phyloP scores from a whole-genome alignment of 768 basidiomycete species.

The Xerocomellus intermedius region DNA sequence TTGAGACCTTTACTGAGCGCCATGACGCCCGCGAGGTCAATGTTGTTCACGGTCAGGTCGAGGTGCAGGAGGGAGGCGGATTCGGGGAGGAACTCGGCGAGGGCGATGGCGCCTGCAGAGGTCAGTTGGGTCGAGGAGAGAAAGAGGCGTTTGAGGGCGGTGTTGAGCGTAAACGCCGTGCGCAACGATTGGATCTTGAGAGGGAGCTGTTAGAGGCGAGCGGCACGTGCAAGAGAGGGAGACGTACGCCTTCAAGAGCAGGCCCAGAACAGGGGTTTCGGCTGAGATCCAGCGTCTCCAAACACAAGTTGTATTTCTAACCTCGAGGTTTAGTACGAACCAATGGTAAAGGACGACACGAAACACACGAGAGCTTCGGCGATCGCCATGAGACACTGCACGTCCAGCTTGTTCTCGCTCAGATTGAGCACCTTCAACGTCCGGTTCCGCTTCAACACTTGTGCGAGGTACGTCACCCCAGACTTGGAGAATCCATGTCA shows the following conservation, averaged over 20 bases:
- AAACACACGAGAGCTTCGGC: conserved; percentile 83
- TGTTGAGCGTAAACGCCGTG: conserved; percentile 90
- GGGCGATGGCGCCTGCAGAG: conserved; percentile 85
- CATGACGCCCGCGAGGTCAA: conserved; percentile 91
- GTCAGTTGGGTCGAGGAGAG: conserved; percentile 79
- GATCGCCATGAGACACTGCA: conserved; percentile 70
- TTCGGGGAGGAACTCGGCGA: conserved; percentile 96
- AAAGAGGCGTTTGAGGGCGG: conserved; percentile 88
- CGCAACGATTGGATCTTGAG: conserved; percentile 79
- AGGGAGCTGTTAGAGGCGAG: not conserved
- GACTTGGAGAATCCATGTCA: conserved; percentile 33
- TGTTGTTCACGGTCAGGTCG: conserved; percentile 78
- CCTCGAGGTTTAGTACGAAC: not conserved
- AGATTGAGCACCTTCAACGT: conserved; percentile 93
- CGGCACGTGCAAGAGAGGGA: not conserved
- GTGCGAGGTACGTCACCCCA: conserved; percentile 88
- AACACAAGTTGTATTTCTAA: conserved; percentile 90
- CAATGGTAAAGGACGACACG: not conserved
- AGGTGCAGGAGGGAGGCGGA: conserved; percentile 84
- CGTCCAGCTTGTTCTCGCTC: conserved; percentile 91
- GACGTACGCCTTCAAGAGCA: conserved; percentile 80
- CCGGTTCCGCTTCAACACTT: conserved; percentile 93
- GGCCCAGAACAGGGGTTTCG: conserved; percentile 94
- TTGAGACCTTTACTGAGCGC: conserved; percentile 86
- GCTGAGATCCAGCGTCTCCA: conserved; percentile 93